A percentile compares a stretch with the other conserved stretches of the same genome.
phyloP scores from a whole-genome alignment of 805 yeast species.

The Ogataea nonfermentans region DNA sequence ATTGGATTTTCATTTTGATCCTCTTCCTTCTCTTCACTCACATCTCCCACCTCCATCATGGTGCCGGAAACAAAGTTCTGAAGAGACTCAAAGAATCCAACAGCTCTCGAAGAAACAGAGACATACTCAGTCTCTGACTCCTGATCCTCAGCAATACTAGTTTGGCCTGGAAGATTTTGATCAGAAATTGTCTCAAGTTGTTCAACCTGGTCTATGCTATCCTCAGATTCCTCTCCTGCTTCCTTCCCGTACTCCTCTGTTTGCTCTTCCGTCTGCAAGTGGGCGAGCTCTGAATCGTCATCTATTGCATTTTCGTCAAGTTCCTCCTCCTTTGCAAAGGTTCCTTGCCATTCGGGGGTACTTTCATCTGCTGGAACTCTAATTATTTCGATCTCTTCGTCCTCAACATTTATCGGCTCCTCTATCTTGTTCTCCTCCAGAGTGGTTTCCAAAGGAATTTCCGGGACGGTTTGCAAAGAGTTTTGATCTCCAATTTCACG shows the following conservation, averaged over 20 bases:
- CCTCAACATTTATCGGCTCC: background rate
- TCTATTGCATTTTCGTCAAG: background rate
- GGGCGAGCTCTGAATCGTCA: too few species aligned
- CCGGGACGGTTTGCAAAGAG: background rate
- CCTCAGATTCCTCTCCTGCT: background rate
- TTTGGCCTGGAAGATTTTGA: background rate
- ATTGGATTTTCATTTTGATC: background rate
- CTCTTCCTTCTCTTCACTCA: too few species aligned
- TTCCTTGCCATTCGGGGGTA: too few species aligned
- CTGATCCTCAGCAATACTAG: background rate
- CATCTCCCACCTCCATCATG: constrained; percentile 13
- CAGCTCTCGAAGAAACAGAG: background rate
- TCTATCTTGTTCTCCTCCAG: background rate
- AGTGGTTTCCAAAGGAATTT: background rate
- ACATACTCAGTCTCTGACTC: background rate
- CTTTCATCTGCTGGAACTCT: too few species aligned
- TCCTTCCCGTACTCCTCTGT: background rate
- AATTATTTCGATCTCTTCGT: background rate
- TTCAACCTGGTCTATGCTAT: background rate
- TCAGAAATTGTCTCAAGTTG: too few species aligned
- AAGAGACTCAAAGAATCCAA: constrained; percentile 5
- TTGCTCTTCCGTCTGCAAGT: background rate
- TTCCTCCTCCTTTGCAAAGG: background rate
- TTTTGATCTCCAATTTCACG: background rate
- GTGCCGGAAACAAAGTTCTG: constrained; percentile 13